Conservation (phyloP, 116 monocot genomes). For the Zostera marina region DNA sequence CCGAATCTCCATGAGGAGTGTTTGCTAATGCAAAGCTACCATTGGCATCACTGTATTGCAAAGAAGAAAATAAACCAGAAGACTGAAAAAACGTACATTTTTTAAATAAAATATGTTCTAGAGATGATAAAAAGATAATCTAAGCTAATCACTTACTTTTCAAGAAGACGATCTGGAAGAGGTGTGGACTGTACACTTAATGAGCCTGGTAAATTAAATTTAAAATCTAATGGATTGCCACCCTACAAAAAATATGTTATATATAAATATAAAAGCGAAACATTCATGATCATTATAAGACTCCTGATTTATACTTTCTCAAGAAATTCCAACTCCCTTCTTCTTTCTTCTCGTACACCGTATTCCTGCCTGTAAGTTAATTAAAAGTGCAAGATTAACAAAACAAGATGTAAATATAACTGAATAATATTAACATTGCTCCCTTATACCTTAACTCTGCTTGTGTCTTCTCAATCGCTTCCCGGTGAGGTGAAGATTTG, state of each 20-base stretch:
- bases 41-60: conserved; percentile 54
- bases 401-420: background rate
- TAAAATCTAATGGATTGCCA: conserved; percentile 95
- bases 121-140: background rate
- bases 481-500: conserved; percentile 59
- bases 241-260: conserved; percentile 27
- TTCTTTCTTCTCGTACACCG: conserved; percentile 76
- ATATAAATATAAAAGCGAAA: background rate
- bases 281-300: background rate
- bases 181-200: conserved; percentile 79
- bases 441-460: conserved; percentile 50
- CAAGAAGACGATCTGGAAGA: conserved; percentile 40
- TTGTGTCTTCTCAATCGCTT: conserved; percentile 77
- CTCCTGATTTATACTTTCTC: conserved; percentile 34
- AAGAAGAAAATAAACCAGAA: conserved; percentile 5
- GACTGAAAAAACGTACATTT: background rate
- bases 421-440: background rate
- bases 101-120: background rate
- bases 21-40: conserved; percentile 63
- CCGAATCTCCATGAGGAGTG: conserved; percentile 84
- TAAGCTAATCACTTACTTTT: conserved; percentile 29
- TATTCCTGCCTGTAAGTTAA: conserved; percentile 55
- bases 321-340: conserved; percentile 90
- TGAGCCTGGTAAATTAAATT: conserved; percentile 43
- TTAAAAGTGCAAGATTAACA: background rate